Evolutionary conservation across 139 green algal species (phyloP).

Genomic region (Desmodesmus armatus): DNA sequence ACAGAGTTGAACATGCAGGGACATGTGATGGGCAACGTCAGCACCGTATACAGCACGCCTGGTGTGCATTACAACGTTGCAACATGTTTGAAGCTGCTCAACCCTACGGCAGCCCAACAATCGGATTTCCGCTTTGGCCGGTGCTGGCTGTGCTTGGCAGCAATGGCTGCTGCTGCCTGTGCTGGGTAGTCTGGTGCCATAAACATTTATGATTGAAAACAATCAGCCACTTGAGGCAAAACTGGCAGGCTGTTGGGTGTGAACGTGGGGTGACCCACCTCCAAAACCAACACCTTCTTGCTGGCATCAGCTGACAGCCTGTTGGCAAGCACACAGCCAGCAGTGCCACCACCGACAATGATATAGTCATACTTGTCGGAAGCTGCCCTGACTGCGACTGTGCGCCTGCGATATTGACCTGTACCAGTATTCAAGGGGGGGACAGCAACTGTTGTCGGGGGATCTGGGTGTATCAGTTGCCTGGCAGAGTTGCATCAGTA

Average conservation of each 20-base stretch:
- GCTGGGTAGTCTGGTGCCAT: too few relatives aligned
- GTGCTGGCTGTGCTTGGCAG: neutral
- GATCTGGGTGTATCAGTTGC: neutral
- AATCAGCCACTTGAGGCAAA: too few relatives aligned
- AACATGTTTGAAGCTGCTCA: too few relatives aligned
- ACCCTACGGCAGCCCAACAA: too few relatives aligned
- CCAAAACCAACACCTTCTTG: constrained; percentile 88
- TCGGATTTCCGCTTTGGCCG: too few relatives aligned
- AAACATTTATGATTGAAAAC: too few relatives aligned
- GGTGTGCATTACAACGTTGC: neutral
- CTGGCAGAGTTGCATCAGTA: neutral
- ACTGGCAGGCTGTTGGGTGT: too few relatives aligned
- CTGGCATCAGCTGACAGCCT: constrained; percentile 79
- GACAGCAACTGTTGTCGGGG: too few relatives aligned
- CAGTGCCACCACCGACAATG: constrained; percentile 90
- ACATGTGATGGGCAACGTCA: too few relatives aligned
- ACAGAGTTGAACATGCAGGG: too few relatives aligned
- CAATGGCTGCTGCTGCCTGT: too few relatives aligned
- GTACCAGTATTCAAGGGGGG: neutral
- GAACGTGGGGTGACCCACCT: constrained; percentile 60
- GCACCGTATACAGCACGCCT: neutral
- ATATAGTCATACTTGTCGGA: constrained; percentile 91
- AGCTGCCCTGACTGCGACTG: neutral
- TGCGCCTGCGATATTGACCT: neutral
- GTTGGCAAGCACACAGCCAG: constrained; percentile 92